Conservation (phyloP, 2,329 filamentous ascomycete genomes). For the Penicillium paneum region DNA sequence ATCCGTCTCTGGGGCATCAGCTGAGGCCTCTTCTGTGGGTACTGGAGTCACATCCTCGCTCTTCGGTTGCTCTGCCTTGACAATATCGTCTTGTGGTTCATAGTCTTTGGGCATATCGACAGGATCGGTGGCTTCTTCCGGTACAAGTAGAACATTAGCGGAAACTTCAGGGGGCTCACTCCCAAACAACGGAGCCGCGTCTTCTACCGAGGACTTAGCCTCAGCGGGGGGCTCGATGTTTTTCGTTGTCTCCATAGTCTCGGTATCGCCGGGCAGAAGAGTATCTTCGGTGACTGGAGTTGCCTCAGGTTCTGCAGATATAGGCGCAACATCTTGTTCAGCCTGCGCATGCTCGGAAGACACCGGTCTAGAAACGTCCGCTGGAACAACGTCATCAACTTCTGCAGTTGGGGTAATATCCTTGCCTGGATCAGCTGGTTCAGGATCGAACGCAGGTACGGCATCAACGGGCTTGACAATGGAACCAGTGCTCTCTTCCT, state of each 20-base stretch:
- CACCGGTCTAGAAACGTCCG: not conserved
- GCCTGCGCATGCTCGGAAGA: not conserved
- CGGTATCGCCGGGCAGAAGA: not conserved
- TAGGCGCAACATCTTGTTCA: not conserved
- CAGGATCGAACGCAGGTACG: not conserved
- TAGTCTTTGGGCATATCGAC: not conserved
- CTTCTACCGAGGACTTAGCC: not conserved
- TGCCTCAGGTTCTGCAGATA: not conserved
- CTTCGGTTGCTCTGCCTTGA: not conserved
- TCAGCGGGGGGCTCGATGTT: not conserved
- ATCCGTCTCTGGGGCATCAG: not conserved
- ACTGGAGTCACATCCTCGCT: not conserved
- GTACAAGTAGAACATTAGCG: not conserved
- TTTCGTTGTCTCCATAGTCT: not conserved
- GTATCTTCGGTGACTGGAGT: conserved; percentile 1
- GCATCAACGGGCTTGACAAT: conserved; percentile 1
- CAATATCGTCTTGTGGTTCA: not conserved
- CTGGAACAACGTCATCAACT: not conserved
- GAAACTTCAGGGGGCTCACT: not conserved
- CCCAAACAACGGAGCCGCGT: not conserved
- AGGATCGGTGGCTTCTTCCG: not conserved
- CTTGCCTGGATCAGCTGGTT: not conserved
- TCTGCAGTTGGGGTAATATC: not conserved
- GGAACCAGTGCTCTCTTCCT: conserved; percentile 5
- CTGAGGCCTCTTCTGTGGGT: not conserved